phyloP scores from a whole-genome alignment of 225 moss, liverwort and hornwort genomes.

The Climacium dendroides region DNA sequence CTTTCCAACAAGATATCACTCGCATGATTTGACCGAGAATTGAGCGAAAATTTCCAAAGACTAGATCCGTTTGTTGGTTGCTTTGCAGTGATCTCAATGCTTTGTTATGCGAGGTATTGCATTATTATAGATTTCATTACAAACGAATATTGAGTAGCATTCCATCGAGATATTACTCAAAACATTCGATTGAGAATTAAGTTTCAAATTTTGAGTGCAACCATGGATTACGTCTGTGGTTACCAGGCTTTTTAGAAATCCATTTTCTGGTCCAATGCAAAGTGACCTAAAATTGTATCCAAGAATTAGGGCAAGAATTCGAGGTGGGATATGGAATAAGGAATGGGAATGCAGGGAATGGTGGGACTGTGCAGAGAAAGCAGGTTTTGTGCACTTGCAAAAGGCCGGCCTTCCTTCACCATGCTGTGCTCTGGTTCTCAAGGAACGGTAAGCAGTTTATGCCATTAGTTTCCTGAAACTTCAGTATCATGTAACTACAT shows the following conservation, averaged over 20 bases:
- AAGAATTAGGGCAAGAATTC: neutral
- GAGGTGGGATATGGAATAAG: constrained; percentile 25
- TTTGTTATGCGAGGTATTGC: neutral
- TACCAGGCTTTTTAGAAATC: neutral
- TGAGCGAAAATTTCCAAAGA: neutral
- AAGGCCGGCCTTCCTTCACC: neutral
- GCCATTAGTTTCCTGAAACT: neutral
- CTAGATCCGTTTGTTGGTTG: neutral
- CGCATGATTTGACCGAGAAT: neutral
- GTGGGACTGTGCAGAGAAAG: constrained; percentile 34
- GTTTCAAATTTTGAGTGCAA: neutral
- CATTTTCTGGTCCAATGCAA: neutral
- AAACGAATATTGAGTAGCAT: neutral
- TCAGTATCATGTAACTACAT: neutral
- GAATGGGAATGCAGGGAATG: constrained; percentile 40
- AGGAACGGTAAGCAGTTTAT: constrained; percentile 20
- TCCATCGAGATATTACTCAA: neutral
- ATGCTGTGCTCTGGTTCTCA: constrained; percentile 28
- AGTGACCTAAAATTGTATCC: neutral
- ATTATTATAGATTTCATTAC: too few species aligned
- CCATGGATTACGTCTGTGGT: too few species aligned
- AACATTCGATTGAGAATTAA: neutral
- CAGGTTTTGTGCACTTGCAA: constrained; percentile 2
- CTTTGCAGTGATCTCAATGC: neutral
- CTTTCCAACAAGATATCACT: neutral